phyloP scores from a whole-genome alignment of 148 eudicot genomes.

The Camellia japonica region DNA sequence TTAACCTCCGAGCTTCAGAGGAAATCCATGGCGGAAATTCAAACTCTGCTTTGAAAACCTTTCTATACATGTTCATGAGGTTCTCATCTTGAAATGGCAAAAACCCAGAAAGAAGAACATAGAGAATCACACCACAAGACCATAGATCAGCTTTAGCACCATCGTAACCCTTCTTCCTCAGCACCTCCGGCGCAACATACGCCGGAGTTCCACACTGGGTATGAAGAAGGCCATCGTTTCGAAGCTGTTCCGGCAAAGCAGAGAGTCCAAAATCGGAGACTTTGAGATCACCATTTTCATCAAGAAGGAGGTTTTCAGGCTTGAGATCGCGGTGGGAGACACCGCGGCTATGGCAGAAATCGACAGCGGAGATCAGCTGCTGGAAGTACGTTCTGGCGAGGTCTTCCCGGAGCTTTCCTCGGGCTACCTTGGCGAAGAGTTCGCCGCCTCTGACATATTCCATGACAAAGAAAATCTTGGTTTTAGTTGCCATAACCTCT shows the following conservation, averaged over 20 bases:
- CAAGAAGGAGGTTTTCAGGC: constrained; percentile 49
- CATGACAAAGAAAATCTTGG: constrained; percentile 45
- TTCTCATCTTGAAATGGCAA: constrained; percentile 52
- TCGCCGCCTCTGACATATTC: constrained; percentile 61
- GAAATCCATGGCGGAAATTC: constrained; percentile 33
- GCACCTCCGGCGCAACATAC: constrained; percentile 57
- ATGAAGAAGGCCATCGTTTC: constrained; percentile 32
- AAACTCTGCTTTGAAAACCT: constrained; percentile 31
- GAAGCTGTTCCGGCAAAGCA: constrained; percentile 32
- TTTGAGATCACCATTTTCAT: constrained; percentile 41
- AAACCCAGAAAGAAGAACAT: constrained; percentile 33
- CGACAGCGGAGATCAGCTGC: constrained; percentile 50
- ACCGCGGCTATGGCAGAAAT: constrained; percentile 53
- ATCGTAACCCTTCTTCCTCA: constrained; percentile 33
- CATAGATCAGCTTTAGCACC: constrained; percentile 46
- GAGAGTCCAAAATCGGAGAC: constrained; percentile 59
- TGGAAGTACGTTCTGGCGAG: constrained; percentile 51
- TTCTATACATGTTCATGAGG: constrained; percentile 39
- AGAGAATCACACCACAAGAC: constrained; percentile 62
- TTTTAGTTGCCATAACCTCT: constrained; percentile 67
- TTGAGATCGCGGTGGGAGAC: constrained; percentile 58
- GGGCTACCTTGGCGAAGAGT: constrained; percentile 39
- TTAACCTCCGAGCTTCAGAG: constrained; percentile 27
- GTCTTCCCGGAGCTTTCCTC: constrained; percentile 34
- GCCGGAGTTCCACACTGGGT: constrained; percentile 66